phyloP scores from a whole-genome alignment of 495 filamentous ascomycete species.

The Lasiosphaeriaceae sp. region DNA sequence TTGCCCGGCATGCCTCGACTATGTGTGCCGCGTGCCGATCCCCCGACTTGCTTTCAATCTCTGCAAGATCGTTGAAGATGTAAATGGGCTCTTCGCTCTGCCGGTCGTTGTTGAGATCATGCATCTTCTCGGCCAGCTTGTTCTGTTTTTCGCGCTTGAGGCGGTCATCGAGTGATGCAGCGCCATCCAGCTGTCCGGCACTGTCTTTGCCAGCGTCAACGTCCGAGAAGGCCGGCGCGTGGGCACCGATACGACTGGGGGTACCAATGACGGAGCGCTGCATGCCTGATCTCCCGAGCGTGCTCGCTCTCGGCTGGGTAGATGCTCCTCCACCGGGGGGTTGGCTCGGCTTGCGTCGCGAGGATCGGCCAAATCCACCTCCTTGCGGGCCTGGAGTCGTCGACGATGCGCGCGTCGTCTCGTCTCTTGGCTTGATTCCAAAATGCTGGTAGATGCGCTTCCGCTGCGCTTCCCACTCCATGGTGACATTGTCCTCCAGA shows the following conservation, averaged over 20 bases:
- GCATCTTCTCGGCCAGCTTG: slow-evolving; percentile 70
- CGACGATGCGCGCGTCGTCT: slow-evolving; percentile 33
- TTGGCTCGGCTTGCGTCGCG: slow-evolving; percentile 46
- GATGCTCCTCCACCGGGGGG: slow-evolving; percentile 30
- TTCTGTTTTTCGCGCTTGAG: slow-evolving; percentile 76
- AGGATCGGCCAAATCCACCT: slow-evolving; percentile 47
- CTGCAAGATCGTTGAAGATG: slow-evolving; percentile 66
- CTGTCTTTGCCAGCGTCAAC: slow-evolving; percentile 52
- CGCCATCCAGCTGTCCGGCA: slow-evolving; percentile 29
- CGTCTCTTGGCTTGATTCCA: slow-evolving; percentile 69
- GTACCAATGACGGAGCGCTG: slow-evolving; percentile 82
- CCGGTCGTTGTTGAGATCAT: slow-evolving; percentile 67
- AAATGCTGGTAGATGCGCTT: slow-evolving; percentile 94
- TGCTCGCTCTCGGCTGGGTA: slow-evolving; percentile 48
- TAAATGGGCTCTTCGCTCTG: slow-evolving; percentile 62
- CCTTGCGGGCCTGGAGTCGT: slow-evolving; percentile 47
- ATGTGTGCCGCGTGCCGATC: slow-evolving; percentile 65
- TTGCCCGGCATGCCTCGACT: slow-evolving; percentile 71
- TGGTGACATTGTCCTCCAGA: slow-evolving; percentile 86
- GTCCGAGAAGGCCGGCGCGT: slow-evolving; percentile 63
- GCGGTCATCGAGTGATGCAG: slow-evolving; percentile 59
- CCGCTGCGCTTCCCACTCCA: slow-evolving; percentile 93
- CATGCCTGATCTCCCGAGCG: slow-evolving; percentile 67
- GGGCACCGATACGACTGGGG: slow-evolving; percentile 54
- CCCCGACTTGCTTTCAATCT: slow-evolving; percentile 62